Conservation (phyloP, 257 asterid genomes). For the Echites panduratus region DNA sequence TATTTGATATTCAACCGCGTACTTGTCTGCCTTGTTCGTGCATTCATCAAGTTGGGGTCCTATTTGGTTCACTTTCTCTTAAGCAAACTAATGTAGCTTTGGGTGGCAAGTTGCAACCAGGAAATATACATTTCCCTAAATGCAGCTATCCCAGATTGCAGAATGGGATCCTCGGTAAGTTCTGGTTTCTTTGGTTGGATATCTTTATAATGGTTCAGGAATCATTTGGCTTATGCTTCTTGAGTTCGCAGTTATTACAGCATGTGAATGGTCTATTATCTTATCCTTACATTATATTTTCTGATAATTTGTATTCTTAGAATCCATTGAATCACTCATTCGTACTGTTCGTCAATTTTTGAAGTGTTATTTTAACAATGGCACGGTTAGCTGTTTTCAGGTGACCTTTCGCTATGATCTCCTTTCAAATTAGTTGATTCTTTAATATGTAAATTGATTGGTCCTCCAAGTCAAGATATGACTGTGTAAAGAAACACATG, state of each 20-base stretch:
- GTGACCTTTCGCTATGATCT: not conserved
- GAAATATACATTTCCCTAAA: slow-evolving; percentile 8
- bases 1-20: not conserved
- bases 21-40: slow-evolving; percentile 4
- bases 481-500: not conserved
- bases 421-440: not conserved
- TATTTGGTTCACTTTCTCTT: not conserved
- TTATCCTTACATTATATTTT: no score
- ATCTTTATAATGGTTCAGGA: not conserved
- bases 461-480: not conserved
- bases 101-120: slow-evolving; percentile 12
- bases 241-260: not conserved
- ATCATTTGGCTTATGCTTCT: not conserved
- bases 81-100: slow-evolving; percentile 17
- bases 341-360: no score
- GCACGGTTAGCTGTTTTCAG: not conserved
- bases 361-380: not conserved
- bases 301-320: not conserved
- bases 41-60: not conserved
- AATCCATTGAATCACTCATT: not conserved
- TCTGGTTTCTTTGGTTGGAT: slow-evolving; percentile 4
- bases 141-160: slow-evolving; percentile 24
- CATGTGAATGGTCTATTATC: no score
- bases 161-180: slow-evolving; percentile 28
- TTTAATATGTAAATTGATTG: not conserved